phyloP scores from a whole-genome alignment of 345 rosid species.

The Salix suchowensis region DNA sequence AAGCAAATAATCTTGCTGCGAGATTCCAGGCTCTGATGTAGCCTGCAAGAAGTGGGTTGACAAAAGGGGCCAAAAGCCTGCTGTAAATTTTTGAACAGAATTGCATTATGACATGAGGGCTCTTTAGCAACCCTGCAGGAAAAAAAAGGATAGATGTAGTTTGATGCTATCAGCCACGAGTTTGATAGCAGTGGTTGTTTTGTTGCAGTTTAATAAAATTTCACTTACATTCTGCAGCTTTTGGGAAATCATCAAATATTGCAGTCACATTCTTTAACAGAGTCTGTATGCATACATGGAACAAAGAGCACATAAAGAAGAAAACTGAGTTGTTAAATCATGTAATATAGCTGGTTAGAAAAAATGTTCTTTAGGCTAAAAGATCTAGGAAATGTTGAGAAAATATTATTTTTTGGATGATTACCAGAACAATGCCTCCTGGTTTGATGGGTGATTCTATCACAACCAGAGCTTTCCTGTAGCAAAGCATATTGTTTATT shows the following conservation, averaged over 20 bases:
- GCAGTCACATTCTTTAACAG: conserved; percentile 47
- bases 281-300: conserved; percentile 27
- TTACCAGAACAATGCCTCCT: conserved; percentile 72
- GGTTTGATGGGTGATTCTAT: conserved; percentile 79
- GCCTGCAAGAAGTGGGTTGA: conserved; percentile 40
- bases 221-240: conserved; percentile 54
- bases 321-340: conserved; percentile 3
- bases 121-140: conserved; percentile 59
- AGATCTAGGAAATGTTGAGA: neutral
- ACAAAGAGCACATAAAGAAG: neutral
- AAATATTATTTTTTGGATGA: neutral
- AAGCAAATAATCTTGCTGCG: conserved; percentile 28
- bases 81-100: conserved; percentile 34
- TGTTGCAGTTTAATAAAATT: neutral
- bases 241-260: conserved; percentile 63
- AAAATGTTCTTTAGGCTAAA: neutral
- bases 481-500: neutral
- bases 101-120: conserved; percentile 45
- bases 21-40: conserved; percentile 47
- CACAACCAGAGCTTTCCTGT: conserved; percentile 61
- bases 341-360: neutral
- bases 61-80: conserved; percentile 40
- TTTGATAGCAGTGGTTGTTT: neutral
- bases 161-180: neutral
- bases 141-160: neutral